Percentiles rank a stretch among this genome's conserved stretches.
Conservation (phyloP, 768 basidiomycete genomes). For the Heimioporus sp. region DNA sequence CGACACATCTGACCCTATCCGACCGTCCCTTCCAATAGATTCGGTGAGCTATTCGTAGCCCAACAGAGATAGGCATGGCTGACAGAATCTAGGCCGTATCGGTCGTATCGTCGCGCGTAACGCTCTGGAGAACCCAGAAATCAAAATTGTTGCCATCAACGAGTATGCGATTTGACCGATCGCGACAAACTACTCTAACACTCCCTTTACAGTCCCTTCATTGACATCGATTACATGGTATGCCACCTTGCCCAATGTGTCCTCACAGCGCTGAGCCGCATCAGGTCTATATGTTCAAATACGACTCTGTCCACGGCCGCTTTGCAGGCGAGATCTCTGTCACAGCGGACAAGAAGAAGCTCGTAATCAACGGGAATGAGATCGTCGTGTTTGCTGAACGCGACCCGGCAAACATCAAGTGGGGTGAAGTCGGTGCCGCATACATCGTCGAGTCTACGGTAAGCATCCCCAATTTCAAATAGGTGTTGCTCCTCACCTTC, state of each 20-base stretch:
- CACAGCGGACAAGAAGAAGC: slow-evolving; percentile 75
- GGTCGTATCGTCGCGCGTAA: slow-evolving; percentile 98
- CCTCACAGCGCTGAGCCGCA: slow-evolving; percentile 1
- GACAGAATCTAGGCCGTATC: slow-evolving; percentile 75
- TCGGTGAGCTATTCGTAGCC: slow-evolving; percentile 53
- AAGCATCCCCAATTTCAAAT: slow-evolving; percentile 23
- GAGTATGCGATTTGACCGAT: slow-evolving; percentile 55
- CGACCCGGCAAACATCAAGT: slow-evolving; percentile 83
- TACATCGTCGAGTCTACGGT: slow-evolving; percentile 98
- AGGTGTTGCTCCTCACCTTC: slow-evolving; percentile 1
- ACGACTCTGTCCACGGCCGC: slow-evolving; percentile 89
- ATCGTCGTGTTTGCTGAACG: slow-evolving; percentile 82
- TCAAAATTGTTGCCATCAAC: slow-evolving; percentile 92
- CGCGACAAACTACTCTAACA: slow-evolving; percentile 3
- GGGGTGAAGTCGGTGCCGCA: slow-evolving; percentile 78
- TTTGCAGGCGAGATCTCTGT: slow-evolving; percentile 82
- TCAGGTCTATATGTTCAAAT: slow-evolving; percentile 99
- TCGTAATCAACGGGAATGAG: slow-evolving; percentile 75
- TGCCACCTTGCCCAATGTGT: slow-evolving; percentile 12
- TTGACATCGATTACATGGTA: slow-evolving; percentile 96
- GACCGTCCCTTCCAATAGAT: slow-evolving; percentile 39
- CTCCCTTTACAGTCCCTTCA: slow-evolving; percentile 75
- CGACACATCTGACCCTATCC: slow-evolving; percentile 11
- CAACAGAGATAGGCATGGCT: background rate
- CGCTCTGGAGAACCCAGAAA: slow-evolving; percentile 70